A percentile compares a stretch with the other conserved stretches of the same genome.
Conservation (phyloP, 257 asterid genomes). For the Datura wrightii region DNA sequence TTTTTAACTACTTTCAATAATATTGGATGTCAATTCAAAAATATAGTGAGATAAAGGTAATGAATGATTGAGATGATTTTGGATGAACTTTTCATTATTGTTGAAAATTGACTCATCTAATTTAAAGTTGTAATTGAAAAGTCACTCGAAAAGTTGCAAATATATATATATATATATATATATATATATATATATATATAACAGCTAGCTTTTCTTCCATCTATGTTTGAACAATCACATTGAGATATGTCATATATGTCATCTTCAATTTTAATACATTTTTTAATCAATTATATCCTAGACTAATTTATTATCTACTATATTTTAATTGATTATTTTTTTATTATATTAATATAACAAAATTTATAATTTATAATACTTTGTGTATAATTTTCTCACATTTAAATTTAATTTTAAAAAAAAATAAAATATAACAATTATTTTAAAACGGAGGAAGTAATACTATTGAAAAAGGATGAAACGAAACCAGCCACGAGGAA, state of each 20-base stretch:
- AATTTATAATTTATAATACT: no score
- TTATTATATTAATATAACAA: no score
- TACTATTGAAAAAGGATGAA: not conserved
- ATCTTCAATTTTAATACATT: not conserved
- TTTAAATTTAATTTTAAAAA: no score
- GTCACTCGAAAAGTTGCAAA: not conserved
- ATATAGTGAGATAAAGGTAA: not conserved
- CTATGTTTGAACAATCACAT: not conserved
- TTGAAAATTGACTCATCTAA: conserved; percentile 22
- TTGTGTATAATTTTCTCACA: no score
- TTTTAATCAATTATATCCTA: not conserved
- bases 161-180: not conserved
- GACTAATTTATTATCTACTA: no score
- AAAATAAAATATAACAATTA: no score
- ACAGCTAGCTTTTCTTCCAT: not conserved
- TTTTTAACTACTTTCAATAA: not conserved
- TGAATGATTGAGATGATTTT: conserved; percentile 8
- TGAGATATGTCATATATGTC: not conserved
- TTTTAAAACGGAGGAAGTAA: no score
- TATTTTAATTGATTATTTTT: no score
- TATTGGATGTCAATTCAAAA: not conserved
- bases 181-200: not conserved
- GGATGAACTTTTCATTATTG: not conserved
- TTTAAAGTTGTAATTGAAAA: not conserved
- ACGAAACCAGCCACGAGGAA: not conserved